Evolutionary conservation across 169 alveolate species (phyloP).

Genomic region (Toxoplasma gondii): DNA sequence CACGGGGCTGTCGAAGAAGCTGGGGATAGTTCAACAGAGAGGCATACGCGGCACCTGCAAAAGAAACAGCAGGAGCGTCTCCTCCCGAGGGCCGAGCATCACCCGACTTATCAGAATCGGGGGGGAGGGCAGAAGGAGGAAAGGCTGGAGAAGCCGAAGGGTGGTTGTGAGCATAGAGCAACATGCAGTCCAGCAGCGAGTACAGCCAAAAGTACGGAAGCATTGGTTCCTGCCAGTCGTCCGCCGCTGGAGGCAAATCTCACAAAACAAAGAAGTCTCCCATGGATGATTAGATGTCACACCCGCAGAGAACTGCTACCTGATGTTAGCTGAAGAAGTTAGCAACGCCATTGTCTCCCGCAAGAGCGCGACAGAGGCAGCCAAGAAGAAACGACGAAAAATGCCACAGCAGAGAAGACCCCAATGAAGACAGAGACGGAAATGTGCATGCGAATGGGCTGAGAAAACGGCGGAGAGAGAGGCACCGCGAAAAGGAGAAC

Average conservation of each 20-base stretch:
- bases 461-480: too few relatives aligned
- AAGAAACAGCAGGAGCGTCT: not conserved
- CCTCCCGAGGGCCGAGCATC: not conserved
- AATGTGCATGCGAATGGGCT: too few relatives aligned
- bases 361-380: too few relatives aligned
- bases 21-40: not conserved
- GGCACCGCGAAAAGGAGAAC: too few relatives aligned
- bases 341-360: too few relatives aligned
- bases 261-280: not conserved
- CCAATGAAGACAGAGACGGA: too few relatives aligned
- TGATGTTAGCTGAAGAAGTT: too few relatives aligned
- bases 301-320: too few relatives aligned
- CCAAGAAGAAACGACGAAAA: too few relatives aligned
- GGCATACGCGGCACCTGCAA: not conserved
- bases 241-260: not conserved
- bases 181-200: slow-evolving; percentile 1
- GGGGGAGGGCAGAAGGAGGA: not conserved
- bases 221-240: not conserved
- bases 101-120: not conserved
- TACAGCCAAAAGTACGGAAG: not conserved
- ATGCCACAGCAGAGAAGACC: too few relatives aligned
- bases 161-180: not conserved
- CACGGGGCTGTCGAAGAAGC: not conserved
- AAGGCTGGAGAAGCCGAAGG: not conserved
- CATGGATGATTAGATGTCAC: too few relatives aligned